Conservation (phyloP, 192 early-diverging fungal species). For the Thamnidium elegans region DNA sequence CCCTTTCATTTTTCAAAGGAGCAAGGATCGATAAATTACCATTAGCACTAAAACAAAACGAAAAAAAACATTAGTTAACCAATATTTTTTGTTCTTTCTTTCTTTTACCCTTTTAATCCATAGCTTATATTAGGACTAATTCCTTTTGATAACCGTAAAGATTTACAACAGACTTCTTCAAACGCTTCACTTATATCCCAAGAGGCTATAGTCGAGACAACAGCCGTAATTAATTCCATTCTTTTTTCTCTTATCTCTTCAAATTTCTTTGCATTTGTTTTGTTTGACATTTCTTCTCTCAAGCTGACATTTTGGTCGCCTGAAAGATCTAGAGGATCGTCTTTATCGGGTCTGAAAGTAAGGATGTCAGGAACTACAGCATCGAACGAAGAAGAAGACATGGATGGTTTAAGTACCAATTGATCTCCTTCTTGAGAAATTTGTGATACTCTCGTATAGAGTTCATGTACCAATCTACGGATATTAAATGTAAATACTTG, state of each 20-base stretch:
- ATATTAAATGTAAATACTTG: conserved; percentile 27
- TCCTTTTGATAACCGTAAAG: neutral
- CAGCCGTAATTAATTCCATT: conserved; percentile 19
- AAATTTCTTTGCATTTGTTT: neutral
- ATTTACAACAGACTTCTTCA: conserved; percentile 41
- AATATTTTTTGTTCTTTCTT: neutral
- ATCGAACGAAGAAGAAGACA: conserved; percentile 24
- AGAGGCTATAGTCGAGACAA: conserved; percentile 44
- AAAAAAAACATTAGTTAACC: neutral
- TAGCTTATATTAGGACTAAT: conserved; percentile 15
- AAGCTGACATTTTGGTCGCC: neutral
- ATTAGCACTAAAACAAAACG: conserved; percentile 46
- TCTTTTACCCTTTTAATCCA: conserved; percentile 49
- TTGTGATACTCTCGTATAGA: conserved; percentile 19
- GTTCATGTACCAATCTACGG: conserved; percentile 22
- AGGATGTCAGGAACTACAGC: conserved; percentile 18
- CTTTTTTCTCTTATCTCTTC: conserved; percentile 1
- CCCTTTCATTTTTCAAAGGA: conserved; percentile 35
- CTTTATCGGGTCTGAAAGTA: conserved; percentile 20
- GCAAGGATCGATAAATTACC: conserved; percentile 63
- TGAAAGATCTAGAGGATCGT: conserved; percentile 22
- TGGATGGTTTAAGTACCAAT: conserved; percentile 6
- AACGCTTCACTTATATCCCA: conserved; percentile 55
- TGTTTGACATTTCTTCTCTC: neutral
- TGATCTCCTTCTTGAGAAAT: neutral